A percentile compares a stretch with the other conserved stretches of the same genome.
phyloP scores from a whole-genome alignment of 1,284 basidiomycete genomes.

The Cystobasidium pallidum region DNA sequence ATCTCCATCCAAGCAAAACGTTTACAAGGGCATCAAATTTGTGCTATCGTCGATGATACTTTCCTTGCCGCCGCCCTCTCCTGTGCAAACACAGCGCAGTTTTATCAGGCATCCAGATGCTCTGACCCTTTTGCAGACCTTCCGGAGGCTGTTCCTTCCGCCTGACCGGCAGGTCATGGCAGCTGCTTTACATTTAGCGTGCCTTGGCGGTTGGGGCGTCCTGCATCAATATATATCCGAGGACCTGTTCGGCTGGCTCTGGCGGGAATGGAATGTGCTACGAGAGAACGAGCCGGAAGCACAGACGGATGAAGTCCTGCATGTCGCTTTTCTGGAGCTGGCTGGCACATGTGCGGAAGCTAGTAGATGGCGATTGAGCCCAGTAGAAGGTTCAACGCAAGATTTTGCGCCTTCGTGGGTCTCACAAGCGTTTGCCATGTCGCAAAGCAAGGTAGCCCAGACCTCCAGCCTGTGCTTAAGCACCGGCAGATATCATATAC shows the following conservation, averaged over 20 bases:
- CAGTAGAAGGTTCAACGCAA: not conserved
- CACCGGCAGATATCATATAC: not conserved
- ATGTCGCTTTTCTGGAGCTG: constrained; percentile 6
- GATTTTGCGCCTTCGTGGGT: constrained; percentile 1
- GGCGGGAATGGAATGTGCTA: constrained; percentile 14
- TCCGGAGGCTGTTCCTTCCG: not conserved
- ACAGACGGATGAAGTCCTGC: constrained; percentile 5
- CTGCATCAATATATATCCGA: not conserved
- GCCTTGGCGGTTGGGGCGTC: not conserved
- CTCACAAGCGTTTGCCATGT: not conserved
- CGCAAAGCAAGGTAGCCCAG: not conserved
- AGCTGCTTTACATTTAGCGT: constrained; percentile 2
- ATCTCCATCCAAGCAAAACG: not conserved
- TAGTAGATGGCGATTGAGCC: not conserved
- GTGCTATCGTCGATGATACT: constrained; percentile 7
- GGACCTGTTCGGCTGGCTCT: constrained; percentile 10
- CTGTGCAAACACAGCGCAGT: not conserved
- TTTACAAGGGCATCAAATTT: constrained; percentile 8
- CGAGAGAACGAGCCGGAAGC: constrained; percentile 3
- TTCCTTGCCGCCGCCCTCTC: not conserved
- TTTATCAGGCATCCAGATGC: not conserved
- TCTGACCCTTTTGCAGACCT: not conserved
- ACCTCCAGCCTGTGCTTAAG: not conserved
- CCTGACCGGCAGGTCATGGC: constrained; percentile 27
- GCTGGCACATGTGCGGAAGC: not conserved